Evolutionary conservation across 352 stramenopile genomes (phyloP), one percentile per base, ranked within the genome.

Genomic region (Globisporangium canariense): DNA sequence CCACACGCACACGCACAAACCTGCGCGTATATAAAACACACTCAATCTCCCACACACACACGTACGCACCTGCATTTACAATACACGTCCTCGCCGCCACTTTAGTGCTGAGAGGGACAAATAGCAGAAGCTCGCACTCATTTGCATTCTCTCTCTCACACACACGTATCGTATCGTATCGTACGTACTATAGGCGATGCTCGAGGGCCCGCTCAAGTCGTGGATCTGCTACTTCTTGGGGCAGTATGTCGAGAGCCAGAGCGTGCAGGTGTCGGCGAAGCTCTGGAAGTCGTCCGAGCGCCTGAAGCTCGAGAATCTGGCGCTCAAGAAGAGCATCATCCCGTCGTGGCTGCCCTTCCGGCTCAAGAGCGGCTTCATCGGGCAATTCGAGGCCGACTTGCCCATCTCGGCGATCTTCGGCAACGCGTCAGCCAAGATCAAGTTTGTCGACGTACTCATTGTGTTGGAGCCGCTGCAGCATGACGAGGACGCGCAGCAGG

Each of bases 361-460:
- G 2, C 83, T 96, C 51, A 96, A 96, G 67, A 83, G 81, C 32
- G 88, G 88, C 28, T 94, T 93, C 64, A 89, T 96, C 62, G 88
- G 88, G 7, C 68, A 93, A 58, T 92, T 96, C 58, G 86, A 94
- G 64, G 85, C 83, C 25, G 83, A 94, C 58, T 46, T 96, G 68
- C 88, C 88, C 47, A 88, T 96, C 51, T 90, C 87, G 25, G 87
- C 88, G 62, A 93, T 95, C 47, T 94, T 96, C 58, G 88, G 88
- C 40, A 85, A 64, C 46, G 76, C 69, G 0, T 75, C 86, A 18
- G 88, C 88, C 59, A 94, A 94, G 69, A 93, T 96, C 75, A 90
- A 89, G 61, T 92, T 96, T 54, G 83, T 81, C 49, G 88, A 96
- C 73, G 87, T 96, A 22, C 63, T 96, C 51, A 63, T 96, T 30